Conservation (phyloP, 805 yeast genomes). For the Nakazawaea wyomingensis region DNA sequence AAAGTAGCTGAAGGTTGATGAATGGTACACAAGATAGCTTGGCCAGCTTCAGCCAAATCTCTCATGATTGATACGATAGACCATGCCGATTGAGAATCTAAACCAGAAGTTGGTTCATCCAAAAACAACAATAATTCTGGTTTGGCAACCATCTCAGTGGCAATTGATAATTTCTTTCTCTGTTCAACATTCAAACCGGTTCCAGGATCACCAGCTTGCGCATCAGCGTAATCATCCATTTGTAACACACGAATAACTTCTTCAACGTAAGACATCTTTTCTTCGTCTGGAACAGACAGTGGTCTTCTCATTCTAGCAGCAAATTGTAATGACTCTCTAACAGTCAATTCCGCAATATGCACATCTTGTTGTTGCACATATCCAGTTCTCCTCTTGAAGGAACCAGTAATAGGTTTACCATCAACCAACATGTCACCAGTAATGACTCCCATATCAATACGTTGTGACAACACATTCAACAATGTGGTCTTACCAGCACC, state of each 20-base stretch:
- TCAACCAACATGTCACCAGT: constrained; percentile 45
- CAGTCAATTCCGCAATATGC: constrained; percentile 40
- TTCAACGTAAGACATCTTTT: constrained; percentile 39
- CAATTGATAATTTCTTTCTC: constrained; percentile 38
- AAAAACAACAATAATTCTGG: constrained; percentile 40
- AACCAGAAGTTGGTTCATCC: constrained; percentile 51
- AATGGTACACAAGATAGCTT: constrained; percentile 49
- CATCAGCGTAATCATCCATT: constrained; percentile 42
- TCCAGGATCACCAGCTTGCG: constrained; percentile 34
- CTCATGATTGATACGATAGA: constrained; percentile 41
- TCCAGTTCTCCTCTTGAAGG: constrained; percentile 42
- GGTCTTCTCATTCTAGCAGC: constrained; percentile 38
- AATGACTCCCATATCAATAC: constrained; percentile 40
- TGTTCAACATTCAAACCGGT: constrained; percentile 38
- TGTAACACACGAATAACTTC: constrained; percentile 35
- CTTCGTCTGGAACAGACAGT: constrained; percentile 27
- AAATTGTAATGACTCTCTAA: constrained; percentile 39
- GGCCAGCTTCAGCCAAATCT: constrained; percentile 41
- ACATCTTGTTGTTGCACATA: constrained; percentile 52
- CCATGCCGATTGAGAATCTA: constrained; percentile 49
- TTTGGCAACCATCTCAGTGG: constrained; percentile 42
- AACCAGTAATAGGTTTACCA: constrained; percentile 34
- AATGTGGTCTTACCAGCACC: constrained; percentile 50
- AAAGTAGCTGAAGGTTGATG: constrained; percentile 52
- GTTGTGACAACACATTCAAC: constrained; percentile 39